phyloP scores from a whole-genome alignment of 805 yeast genomes.

The Cyberlindnera maclurae region DNA sequence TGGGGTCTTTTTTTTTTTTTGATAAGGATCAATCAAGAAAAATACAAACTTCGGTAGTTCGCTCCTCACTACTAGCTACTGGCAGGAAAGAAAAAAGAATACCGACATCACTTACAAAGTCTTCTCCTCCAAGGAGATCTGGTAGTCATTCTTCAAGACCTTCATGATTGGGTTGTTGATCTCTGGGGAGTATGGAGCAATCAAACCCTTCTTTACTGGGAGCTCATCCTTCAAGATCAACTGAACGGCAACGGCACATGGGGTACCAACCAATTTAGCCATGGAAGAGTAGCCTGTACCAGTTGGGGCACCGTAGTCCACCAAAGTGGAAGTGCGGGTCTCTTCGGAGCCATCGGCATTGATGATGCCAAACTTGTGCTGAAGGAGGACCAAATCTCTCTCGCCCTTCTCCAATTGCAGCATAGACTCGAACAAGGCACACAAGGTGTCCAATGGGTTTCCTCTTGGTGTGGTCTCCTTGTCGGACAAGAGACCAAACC shows the following conservation, averaged over 20 bases:
- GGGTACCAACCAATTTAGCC: slow-evolving; percentile 98
- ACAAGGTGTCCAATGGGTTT: slow-evolving; percentile 90
- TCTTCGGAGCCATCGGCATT: slow-evolving; percentile 92
- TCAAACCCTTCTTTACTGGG: slow-evolving; percentile 70
- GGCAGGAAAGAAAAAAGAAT: background rate
- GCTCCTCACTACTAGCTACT: too few relatives aligned
- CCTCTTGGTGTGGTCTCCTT: slow-evolving; percentile 77
- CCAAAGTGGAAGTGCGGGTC: slow-evolving; percentile 90
- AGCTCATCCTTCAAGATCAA: slow-evolving; percentile 74
- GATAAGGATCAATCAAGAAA: background rate
- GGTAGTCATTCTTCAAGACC: slow-evolving; percentile 83
- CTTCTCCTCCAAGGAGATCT: slow-evolving; percentile 85
- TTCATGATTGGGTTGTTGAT: slow-evolving; percentile 87
- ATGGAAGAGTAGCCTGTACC: slow-evolving; percentile 90
- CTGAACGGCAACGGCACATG: slow-evolving; percentile 92
- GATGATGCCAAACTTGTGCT: slow-evolving; percentile 96
- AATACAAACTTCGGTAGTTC: too few relatives aligned
- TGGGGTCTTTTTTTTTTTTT: too few relatives aligned
- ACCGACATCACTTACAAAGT: slow-evolving; percentile 29
- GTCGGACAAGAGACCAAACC: slow-evolving; percentile 90
- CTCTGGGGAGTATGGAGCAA: slow-evolving; percentile 90
- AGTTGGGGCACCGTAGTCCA: slow-evolving; percentile 82
- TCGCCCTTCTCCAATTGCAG: slow-evolving; percentile 96
- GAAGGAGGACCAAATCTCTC: slow-evolving; percentile 90
- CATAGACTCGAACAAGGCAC: slow-evolving; percentile 91